Evolutionary conservation across 2,329 filamentous ascomycete species (phyloP).

Genomic region (Penicillium sp.): DNA sequence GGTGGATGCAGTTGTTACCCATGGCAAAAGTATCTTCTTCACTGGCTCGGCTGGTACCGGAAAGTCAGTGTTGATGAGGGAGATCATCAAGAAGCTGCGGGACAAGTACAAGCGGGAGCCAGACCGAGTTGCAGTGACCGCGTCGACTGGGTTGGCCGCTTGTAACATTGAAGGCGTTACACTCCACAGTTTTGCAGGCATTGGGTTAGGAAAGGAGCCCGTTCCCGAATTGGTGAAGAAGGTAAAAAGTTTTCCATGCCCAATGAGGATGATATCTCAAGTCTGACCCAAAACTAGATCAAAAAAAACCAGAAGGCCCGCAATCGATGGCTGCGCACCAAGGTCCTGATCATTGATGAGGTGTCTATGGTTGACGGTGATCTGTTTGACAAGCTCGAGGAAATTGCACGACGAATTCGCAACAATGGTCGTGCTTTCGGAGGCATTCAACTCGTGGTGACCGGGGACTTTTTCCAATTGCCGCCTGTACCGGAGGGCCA

Average conservation of each 20-base stretch:
- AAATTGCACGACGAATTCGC: slow-evolving; percentile 74
- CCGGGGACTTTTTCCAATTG: slow-evolving; percentile 95
- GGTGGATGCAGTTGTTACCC: slow-evolving; percentile 71
- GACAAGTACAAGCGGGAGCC: slow-evolving; percentile 69
- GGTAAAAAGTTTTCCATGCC: slow-evolving; percentile 16
- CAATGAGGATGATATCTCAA: background rate
- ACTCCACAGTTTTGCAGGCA: slow-evolving; percentile 90
- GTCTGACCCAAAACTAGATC: slow-evolving; percentile 46
- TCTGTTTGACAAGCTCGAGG: slow-evolving; percentile 90
- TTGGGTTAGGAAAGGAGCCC: slow-evolving; percentile 88
- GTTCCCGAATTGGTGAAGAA: slow-evolving; percentile 78
- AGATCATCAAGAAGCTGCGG: slow-evolving; percentile 77
- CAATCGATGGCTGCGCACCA: slow-evolving; percentile 80
- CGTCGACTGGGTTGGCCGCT: slow-evolving; percentile 89
- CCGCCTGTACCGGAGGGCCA: slow-evolving; percentile 77
- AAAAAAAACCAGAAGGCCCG: slow-evolving; percentile 81
- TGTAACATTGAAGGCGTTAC: slow-evolving; percentile 97
- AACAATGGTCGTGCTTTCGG: slow-evolving; percentile 92
- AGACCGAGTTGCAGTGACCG: slow-evolving; percentile 85
- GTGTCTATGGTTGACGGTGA: slow-evolving; percentile 98
- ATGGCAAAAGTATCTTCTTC: slow-evolving; percentile 89
- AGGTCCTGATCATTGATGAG: slow-evolving; percentile 85
- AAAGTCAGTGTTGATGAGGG: slow-evolving; percentile 90
- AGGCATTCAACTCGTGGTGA: slow-evolving; percentile 91
- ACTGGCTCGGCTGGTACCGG: slow-evolving; percentile 93